phyloP scores from a whole-genome alignment of 2,329 filamentous ascomycete species.

The Phaeomoniella chlamydospora region DNA sequence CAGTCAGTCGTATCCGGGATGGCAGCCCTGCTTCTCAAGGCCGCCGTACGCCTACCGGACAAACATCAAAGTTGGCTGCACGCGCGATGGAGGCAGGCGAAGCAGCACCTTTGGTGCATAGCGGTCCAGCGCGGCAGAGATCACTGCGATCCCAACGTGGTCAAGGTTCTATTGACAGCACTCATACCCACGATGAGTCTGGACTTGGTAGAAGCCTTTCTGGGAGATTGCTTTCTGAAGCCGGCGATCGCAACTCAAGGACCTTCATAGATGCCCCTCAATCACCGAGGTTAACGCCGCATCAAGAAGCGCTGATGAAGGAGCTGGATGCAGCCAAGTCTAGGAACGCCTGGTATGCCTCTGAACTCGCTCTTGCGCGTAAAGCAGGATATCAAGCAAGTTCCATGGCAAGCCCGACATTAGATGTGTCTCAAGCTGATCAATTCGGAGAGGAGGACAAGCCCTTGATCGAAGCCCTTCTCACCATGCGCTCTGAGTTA shows the following conservation, averaged over 20 bases:
- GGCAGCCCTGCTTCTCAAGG: conserved; percentile 39
- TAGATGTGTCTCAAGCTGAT: conserved; percentile 65
- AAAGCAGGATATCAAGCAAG: conserved; percentile 77
- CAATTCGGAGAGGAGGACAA: conserved; percentile 84
- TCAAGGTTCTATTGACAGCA: conserved; percentile 56
- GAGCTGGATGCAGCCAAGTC: conserved; percentile 76
- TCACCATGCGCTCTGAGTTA: conserved; percentile 82
- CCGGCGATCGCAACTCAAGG: conserved; percentile 25
- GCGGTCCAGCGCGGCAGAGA: conserved; percentile 28
- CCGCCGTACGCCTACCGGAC: conserved; percentile 45
- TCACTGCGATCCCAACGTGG: conserved; percentile 43
- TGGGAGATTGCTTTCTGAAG: conserved; percentile 13
- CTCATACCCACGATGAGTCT: conserved; percentile 47
- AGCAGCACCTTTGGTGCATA: conserved; percentile 25
- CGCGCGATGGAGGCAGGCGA: conserved; percentile 31
- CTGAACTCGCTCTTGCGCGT: conserved; percentile 78
- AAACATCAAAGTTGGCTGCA: conserved; percentile 27
- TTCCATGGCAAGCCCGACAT: conserved; percentile 51
- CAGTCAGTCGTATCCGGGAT: conserved; percentile 25
- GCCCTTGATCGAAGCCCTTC: conserved; percentile 77
- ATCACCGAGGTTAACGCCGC: conserved; percentile 27
- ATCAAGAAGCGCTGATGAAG: conserved; percentile 55
- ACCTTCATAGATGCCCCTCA: conserved; percentile 26
- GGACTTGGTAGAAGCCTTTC: conserved; percentile 23
- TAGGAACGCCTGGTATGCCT: conserved; percentile 92